phyloP scores from a whole-genome alignment of 1,139 yeast genomes.

The Zygoascus meyerae region DNA sequence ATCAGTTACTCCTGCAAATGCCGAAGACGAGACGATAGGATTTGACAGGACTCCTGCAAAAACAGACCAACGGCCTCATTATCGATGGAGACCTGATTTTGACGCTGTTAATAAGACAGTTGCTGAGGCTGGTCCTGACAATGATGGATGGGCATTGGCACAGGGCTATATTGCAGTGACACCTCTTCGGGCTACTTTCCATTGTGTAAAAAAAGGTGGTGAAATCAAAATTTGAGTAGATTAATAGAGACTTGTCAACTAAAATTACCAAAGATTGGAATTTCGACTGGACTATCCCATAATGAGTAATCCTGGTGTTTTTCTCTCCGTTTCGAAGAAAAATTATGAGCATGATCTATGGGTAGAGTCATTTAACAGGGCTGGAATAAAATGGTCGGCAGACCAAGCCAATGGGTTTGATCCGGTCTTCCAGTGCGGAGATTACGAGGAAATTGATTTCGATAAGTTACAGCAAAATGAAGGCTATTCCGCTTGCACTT shows the following conservation, averaged over 20 bases:
- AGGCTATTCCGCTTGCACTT: constrained; percentile 67
- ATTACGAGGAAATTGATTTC: constrained; percentile 81
- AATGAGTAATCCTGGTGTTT: neutral
- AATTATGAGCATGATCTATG: constrained; percentile 59
- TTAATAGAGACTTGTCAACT: constrained; percentile 2
- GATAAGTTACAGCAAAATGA: constrained; percentile 45
- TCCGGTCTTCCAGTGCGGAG: constrained; percentile 70
- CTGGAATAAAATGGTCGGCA: constrained; percentile 12
- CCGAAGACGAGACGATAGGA: constrained; percentile 35
- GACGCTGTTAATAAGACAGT: constrained; percentile 60
- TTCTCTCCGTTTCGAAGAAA: constrained; percentile 25
- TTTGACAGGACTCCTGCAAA: constrained; percentile 21
- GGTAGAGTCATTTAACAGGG: constrained; percentile 37
- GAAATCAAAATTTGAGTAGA: constrained; percentile 40
- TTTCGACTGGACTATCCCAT: neutral
- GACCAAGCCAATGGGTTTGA: constrained; percentile 12
- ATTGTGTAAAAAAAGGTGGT: constrained; percentile 53
- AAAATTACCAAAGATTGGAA: neutral
- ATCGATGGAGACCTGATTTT: constrained; percentile 82
- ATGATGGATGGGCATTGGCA: constrained; percentile 45
- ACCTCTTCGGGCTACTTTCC: constrained; percentile 73
- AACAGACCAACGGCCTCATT: constrained; percentile 33
- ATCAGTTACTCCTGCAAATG: constrained; percentile 26
- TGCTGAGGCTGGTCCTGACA: constrained; percentile 42
- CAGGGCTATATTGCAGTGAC: constrained; percentile 50